Base-by-base conservation (phyloP, 148 eudicot genomes). In the Rhododendron ovatum region DNA sequence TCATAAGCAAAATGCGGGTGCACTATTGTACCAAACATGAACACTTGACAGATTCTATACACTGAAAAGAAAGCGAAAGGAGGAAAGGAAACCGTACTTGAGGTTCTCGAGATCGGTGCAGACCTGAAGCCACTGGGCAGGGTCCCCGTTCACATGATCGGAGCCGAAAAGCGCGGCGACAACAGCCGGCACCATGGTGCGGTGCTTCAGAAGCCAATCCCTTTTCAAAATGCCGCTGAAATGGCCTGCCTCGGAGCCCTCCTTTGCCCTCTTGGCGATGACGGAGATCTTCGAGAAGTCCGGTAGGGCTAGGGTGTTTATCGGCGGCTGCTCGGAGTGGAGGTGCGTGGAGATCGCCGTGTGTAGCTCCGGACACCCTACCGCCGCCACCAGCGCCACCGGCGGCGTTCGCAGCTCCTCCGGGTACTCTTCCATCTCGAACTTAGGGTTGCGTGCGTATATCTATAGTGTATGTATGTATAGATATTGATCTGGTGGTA, bases 321-420 rank as follows among this genome's bases (percentile, higher is more conserved):
- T 91, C 7, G 99, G 99, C 0, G 99, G 99, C 65, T 94, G 92
- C 59, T 90, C 92, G 18, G 96, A 90, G 91, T 97, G 95, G 33
- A 97, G 95, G 87, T 92, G 93, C 2, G 92, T 83, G 57, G 98
- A 93, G 84, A 97, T 94, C 18, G 88, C 78, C 11, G 92, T 65
- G 91, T 97, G 99, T 11, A 94, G 90, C 81, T 97, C 96, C 26
- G 95, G 86, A 78, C 92, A 93, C 0, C 98, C 98, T 24, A 97
- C 93, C 5, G 91, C 85, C 1, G 96, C 88, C 30, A 89, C 92
- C 28, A 97, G 59, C 1, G 95, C 93, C n/a, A 97, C 95, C 37
- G 99, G 99, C 74, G 99, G 99, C 28, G 98, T 93, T 33, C 99
- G 91, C 1, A 95, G 90, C 87, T 97, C 99, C 50, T 95, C 99